Evolutionary conservation across 1,284 basidiomycete species (phyloP), one percentile per base, ranked within the genome.

Genomic region (Rhodotorula sp.): DNA sequence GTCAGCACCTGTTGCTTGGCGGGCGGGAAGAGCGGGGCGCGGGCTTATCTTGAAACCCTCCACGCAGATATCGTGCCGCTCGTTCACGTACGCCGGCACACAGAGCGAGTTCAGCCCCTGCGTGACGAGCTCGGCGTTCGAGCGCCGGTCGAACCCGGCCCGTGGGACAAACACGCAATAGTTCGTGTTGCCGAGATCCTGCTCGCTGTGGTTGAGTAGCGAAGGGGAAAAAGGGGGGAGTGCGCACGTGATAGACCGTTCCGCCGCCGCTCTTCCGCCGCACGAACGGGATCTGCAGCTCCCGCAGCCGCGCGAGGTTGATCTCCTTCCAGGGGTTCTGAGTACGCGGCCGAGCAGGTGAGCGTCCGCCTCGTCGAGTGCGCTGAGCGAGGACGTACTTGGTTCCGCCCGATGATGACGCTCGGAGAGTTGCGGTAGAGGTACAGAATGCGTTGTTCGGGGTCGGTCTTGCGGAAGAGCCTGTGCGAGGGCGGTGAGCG

Each of bases 251-350:
- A 81, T 94, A 99, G 7, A 99, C 97, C 0, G 97, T 92, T 13
- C 97, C 97, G n/a, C 97, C 97, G 21, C 97, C 97, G 76, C 92
- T 95, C 69, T 91, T 85, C 71, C 97, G 85, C 57, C 96, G 86
- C 50, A 99, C 87, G 78, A 94, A 90, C 0, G 92, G 91, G 19
- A 96, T 85, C 4, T 83, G 84, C n/a, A 84, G 81, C 15, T 81
- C 77, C 19, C 81, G 78, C 41, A 91, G 84, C 15, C 86, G 83
- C 4, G 80, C 78, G 59, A 91, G 84, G 78, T 97, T 95, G 71
- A 95, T 89, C 82, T 99, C 97, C 80, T 92, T 95, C 96, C 96
- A 99, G 32, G 94, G 94, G 78, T 98, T 98, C 85, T 99, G 75
- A 15, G 25, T 17, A n/a, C 22, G 53, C 39, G 29, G 51, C 8